Conservation (phyloP, 306 rosid genomes). For the Hylodesmum podocarpum region DNA sequence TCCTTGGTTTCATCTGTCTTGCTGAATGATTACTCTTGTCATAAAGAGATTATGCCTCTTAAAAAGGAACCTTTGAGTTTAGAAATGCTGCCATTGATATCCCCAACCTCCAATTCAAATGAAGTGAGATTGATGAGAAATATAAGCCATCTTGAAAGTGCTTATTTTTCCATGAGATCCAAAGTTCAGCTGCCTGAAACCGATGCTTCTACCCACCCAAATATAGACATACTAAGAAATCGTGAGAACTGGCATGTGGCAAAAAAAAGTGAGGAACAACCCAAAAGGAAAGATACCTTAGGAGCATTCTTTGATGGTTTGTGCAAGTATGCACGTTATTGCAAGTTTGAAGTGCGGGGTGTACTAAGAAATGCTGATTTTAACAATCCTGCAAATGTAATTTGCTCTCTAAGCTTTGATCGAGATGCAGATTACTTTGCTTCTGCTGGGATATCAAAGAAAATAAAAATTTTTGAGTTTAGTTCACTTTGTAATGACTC, state of each 20-base stretch:
- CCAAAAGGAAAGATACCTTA: conserved; percentile 48
- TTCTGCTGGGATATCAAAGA: conserved; percentile 93
- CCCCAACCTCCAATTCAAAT: conserved; percentile 39
- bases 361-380: conserved; percentile 80
- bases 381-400: conserved; percentile 66
- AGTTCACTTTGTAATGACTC: conserved; percentile 68
- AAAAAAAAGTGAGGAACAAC: conserved; percentile 46
- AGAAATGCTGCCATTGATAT: conserved; percentile 38
- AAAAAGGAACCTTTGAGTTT: conserved; percentile 43
- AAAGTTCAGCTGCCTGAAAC: conserved; percentile 61
- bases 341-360: conserved; percentile 86
- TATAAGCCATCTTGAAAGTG: conserved; percentile 71
- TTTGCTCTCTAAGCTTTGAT: conserved; percentile 92
- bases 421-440: conserved; percentile 91
- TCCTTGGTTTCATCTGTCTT: conserved; percentile 40
- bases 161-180: conserved; percentile 85
- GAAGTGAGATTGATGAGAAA: conserved; percentile 56
- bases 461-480: conserved; percentile 81
- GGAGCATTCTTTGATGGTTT: conserved; percentile 87
- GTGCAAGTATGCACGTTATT: conserved; percentile 87
- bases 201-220: conserved; percentile 48
- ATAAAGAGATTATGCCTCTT: conserved; percentile 37
- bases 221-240: conserved; percentile 50
- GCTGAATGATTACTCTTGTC: conserved; percentile 39
- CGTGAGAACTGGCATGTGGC: conserved; percentile 55